Base-by-base conservation (phyloP, 1,139 yeast genomes). In the Debaryomycetaceae sp. region DNA sequence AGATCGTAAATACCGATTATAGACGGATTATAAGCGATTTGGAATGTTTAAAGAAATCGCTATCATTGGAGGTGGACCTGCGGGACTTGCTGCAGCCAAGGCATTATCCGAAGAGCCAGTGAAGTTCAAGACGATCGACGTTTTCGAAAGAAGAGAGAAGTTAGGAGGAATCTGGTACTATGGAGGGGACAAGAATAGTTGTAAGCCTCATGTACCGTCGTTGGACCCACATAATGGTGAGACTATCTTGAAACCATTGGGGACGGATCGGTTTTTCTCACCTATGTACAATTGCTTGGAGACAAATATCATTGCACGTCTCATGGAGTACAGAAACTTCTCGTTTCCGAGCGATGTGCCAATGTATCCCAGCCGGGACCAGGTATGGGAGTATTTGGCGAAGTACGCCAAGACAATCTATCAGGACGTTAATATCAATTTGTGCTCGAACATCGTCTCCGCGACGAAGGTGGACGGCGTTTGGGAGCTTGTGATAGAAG, bases 111-210 rank as follows among this genome's bases (percentile, higher is more conserved):
- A 58, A 17, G 80, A 75, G 46, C 71, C 75, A 1, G 45, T 46
- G 7, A 39, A 48, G 3, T 58, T 67, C 45, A 53, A 49, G 4
- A 37, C 50, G 3, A 59, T 75, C 22, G 78, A 73, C 41, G 51
- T 76, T 11, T 75, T 52, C 46, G 81, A 76, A 43, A 58, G 74
- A 44, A 53, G 71, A 40, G 56, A 61, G 19, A 47, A 55, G 8
- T 50, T 73, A 9, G 81, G 81, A 26, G 81, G 81, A 0, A 55
- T 76, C 13, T 76, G 81, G 81, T 65, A 67, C 47, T 72, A 67
- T 37, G 55, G 54, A 13, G 58, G 60, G 2, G 52, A 59, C 36
- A 68, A 66, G 46, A 37, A 53, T 4, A 40, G 36, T 34, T 50
- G 39, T 22, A 36, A 18, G 40, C 60, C 70, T 5, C 47, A 48